phyloP scores from a whole-genome alignment of 352 stramenopile genomes.

The Phytophthora vignae region DNA sequence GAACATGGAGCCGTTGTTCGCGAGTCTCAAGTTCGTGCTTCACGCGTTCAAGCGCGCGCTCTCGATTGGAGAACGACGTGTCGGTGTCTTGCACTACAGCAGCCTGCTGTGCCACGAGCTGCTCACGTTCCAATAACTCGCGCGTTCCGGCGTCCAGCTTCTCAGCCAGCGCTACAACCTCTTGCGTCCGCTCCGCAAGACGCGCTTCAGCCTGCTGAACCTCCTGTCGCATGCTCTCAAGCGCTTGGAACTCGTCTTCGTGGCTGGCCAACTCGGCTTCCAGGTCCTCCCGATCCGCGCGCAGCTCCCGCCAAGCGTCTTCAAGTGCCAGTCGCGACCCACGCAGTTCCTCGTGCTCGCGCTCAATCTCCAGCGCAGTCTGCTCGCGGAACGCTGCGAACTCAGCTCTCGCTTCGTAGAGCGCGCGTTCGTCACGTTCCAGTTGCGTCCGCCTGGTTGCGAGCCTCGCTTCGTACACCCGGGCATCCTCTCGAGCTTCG shows the following conservation, averaged over 20 bases:
- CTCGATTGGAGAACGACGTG: conserved; percentile 25
- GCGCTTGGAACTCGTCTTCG: conserved; percentile 53
- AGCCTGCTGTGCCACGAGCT: conserved; percentile 36
- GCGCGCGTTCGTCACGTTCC: conserved; percentile 52
- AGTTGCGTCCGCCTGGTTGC: conserved; percentile 45
- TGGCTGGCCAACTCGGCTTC: conserved; percentile 53
- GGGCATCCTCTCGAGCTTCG: conserved; percentile 53
- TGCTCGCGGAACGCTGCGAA: conserved; percentile 68
- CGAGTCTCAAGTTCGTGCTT: conserved; percentile 58
- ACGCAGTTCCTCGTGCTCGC: conserved; percentile 40
- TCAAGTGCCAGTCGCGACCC: conserved; percentile 42
- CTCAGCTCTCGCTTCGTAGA: conserved; percentile 58
- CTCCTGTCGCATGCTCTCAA: conserved; percentile 37
- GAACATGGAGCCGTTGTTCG: conserved; percentile 53
- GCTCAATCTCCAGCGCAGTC: conserved; percentile 44
- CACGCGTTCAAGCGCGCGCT: conserved; percentile 44
- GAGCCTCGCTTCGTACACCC: conserved; percentile 53
- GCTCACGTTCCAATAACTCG: conserved; percentile 37
- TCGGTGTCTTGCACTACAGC: conserved; percentile 29
- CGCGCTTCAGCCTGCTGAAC: conserved; percentile 50
- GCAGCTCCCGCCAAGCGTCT: conserved; percentile 45
- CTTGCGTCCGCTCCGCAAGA: conserved; percentile 43
- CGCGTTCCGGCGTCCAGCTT: conserved; percentile 30
- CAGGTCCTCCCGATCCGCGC: conserved; percentile 48
- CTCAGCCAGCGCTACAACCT: conserved; percentile 35